Conservation (phyloP, 176 grass and related monocot species). For the Rhynchospora pubera region DNA sequence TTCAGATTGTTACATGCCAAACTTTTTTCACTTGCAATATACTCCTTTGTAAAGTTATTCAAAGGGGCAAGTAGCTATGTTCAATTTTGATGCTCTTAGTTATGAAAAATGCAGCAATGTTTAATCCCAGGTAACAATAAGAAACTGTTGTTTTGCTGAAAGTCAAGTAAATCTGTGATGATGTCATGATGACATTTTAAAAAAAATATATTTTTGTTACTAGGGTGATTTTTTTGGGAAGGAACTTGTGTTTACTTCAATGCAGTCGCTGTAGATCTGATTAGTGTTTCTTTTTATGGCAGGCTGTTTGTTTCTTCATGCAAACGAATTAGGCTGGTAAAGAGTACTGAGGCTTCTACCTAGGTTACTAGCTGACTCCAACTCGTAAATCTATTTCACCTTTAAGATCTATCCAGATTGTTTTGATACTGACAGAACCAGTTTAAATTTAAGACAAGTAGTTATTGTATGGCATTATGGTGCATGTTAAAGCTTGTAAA, state of each 20-base stretch:
- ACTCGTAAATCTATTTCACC: neutral
- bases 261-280: neutral
- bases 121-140: neutral
- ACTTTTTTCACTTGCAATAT: neutral
- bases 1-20: neutral
- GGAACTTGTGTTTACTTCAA: neutral
- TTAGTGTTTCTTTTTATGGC: neutral
- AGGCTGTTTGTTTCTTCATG: conserved; percentile 18
- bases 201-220: neutral
- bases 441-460: neutral
- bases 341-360: conserved; percentile 12
- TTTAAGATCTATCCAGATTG: neutral
- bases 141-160: neutral
- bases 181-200: too few species aligned
- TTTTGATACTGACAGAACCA: neutral
- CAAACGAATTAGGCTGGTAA: conserved; percentile 20
- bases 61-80: neutral
- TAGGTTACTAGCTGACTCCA: neutral
- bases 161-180: neutral
- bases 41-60: neutral
- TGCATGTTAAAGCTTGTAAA: neutral
- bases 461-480: neutral
- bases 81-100: neutral
- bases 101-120: neutral
- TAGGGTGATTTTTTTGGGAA: neutral